These are phyloP conservation scores for Oidiodendron maius DNA, from an alignment of 495 filamentous ascomycete genomes.

Conservation along the genomic window DNA sequence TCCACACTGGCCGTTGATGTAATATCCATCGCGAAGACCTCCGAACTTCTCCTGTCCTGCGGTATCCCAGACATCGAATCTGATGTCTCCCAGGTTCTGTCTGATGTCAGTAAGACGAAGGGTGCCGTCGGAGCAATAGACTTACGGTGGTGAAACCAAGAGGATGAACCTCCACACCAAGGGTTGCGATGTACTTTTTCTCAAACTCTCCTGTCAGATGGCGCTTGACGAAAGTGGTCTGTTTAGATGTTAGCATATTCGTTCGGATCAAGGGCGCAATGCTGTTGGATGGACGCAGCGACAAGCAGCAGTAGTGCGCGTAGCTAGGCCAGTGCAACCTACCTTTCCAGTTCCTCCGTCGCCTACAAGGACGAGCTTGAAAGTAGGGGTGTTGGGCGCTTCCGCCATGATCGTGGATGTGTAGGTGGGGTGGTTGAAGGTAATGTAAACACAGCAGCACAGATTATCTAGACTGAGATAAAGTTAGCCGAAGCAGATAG, in stretches of 20 bases:
- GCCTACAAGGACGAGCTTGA: slow-evolving; percentile 99
- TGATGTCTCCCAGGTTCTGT: slow-evolving; percentile 90
- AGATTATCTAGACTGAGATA: slow-evolving; percentile 18
- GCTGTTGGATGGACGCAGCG: background rate
- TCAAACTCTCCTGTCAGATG: slow-evolving; percentile 99
- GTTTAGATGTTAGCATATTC: slow-evolving; percentile 20
- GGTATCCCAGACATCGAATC: slow-evolving; percentile 99
- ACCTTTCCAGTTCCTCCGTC: slow-evolving; percentile 99
- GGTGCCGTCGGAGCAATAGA: slow-evolving; percentile 12
- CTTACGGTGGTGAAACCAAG: slow-evolving; percentile 89
- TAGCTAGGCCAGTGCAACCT: slow-evolving; percentile 24
- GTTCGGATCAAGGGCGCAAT: slow-evolving; percentile 9
- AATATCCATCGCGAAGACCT: slow-evolving; percentile 99
- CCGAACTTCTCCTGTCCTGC: slow-evolving; percentile 99
- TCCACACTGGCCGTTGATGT: slow-evolving; percentile 99
- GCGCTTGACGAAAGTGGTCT: slow-evolving; percentile 99
- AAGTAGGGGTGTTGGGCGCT: slow-evolving; percentile 54
- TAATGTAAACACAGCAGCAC: slow-evolving; percentile 33
- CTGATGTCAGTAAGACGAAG: slow-evolving; percentile 31
- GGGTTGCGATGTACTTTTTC: slow-evolving; percentile 99
- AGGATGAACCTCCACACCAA: slow-evolving; percentile 98
- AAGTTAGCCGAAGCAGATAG: slow-evolving; percentile 12
- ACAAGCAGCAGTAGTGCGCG: slow-evolving; percentile 1
- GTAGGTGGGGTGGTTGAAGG: slow-evolving; percentile 18
- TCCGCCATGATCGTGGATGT: slow-evolving; percentile 54